These are phyloP conservation scores for Microsporum ferrugineum DNA, from an alignment of 2,329 filamentous ascomycete species.

Conservation along the genomic window DNA sequence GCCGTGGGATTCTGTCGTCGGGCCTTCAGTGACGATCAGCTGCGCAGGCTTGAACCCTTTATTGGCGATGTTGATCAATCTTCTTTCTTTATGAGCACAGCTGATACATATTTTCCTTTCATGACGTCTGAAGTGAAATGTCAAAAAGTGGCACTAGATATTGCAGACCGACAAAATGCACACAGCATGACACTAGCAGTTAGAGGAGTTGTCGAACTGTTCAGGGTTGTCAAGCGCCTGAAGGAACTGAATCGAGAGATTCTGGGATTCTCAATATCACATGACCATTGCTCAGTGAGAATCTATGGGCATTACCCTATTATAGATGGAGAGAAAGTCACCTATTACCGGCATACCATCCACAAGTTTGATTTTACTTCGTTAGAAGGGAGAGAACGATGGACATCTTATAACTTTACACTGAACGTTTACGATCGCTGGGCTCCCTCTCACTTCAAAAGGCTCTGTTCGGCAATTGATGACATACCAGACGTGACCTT, in stretches of 20 bases:
- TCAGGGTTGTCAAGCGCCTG: conserved; percentile 17
- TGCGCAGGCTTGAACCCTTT: conserved; percentile 12
- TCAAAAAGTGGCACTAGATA: conserved; percentile 17
- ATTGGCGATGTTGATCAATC: conserved; percentile 12
- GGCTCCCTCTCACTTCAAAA: conserved; percentile 28
- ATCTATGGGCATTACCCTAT: conserved; percentile 19
- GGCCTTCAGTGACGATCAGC: conserved; percentile 27
- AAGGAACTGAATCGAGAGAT: conserved; percentile 16
- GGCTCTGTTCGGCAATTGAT: conserved; percentile 30
- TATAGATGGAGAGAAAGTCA: conserved; percentile 10
- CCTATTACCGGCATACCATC: conserved; percentile 23
- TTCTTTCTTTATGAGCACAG: conserved; percentile 7
- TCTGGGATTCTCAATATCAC: conserved; percentile 17
- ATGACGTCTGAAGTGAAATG: conserved; percentile 20
- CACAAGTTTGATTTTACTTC: conserved; percentile 25
- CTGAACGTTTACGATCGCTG: conserved; percentile 29
- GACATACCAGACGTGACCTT: conserved; percentile 11
- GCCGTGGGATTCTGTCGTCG: background rate
- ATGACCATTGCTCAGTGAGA: conserved; percentile 17
- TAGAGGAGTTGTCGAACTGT: conserved; percentile 32
- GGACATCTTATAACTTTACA: conserved; percentile 28
- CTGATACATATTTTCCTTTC: conserved; percentile 20
- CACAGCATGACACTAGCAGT: conserved; percentile 26
- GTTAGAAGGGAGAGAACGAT: conserved; percentile 26
- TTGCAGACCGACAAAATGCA: conserved; percentile 22